Evolutionary conservation across 1,139 yeast species (phyloP).

Genomic region (Debaryomycetaceae sp.): DNA sequence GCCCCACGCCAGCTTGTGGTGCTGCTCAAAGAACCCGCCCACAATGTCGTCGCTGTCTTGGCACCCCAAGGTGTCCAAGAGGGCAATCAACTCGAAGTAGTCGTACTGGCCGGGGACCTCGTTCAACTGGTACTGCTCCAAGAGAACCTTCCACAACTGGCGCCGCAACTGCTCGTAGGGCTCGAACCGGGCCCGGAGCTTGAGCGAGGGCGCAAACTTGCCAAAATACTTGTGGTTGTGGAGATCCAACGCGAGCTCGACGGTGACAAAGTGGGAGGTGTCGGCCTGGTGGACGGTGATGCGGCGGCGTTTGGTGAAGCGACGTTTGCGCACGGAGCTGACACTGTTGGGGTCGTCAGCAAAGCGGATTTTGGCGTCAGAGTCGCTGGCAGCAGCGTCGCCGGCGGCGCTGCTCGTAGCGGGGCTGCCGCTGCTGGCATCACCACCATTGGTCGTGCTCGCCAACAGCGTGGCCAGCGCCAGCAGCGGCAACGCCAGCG

Average conservation of each 20-base stretch:
- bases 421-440: too few species aligned
- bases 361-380: too few species aligned
- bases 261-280: slow-evolving; percentile 39
- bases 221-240: slow-evolving; percentile 29
- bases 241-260: slow-evolving; percentile 35
- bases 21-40: slow-evolving; percentile 37
- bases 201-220: slow-evolving; percentile 50
- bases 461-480: too few species aligned
- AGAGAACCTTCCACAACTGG: slow-evolving; percentile 65
- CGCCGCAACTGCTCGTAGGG: slow-evolving; percentile 63
- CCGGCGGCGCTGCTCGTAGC: too few species aligned
- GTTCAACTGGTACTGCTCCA: slow-evolving; percentile 49
- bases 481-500: too few species aligned
- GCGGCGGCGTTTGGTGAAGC: slow-evolving; percentile 24
- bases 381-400: too few species aligned
- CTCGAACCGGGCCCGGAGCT: slow-evolving; percentile 60
- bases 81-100: slow-evolving; percentile 50
- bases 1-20: slow-evolving; percentile 44
- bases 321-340: slow-evolving; percentile 24
- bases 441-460: too few species aligned
- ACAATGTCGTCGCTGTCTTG: slow-evolving; percentile 47
- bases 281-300: slow-evolving; percentile 29
- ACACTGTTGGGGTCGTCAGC: slow-evolving; percentile 29
- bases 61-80: slow-evolving; percentile 64
- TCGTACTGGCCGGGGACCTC: slow-evolving; percentile 32